Base-by-base conservation (phyloP, 2,329 filamentous ascomycete species). In the Cladosporium colombiae region DNA sequence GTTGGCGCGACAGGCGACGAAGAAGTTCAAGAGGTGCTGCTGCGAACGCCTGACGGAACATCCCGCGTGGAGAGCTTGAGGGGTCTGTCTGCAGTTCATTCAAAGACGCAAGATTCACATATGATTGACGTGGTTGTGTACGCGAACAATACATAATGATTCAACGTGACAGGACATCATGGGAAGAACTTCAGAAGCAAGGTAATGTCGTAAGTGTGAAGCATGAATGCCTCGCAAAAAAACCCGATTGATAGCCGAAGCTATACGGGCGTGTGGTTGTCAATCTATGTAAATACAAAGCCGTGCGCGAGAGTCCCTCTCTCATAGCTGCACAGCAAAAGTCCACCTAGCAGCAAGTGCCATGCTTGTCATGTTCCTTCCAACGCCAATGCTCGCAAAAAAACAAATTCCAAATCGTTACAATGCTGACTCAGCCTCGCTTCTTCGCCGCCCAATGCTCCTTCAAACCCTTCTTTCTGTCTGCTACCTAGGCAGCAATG, bases 401-500 rank as follows among this genome's bases (percentile, higher is more conserved):
- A 23, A 14, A 31, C 23, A 56, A 52, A 46, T 31, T 6, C 29
- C 29, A 33, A 56, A 33, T 62, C 60, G 33, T 62, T 53, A 62
- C 21, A 16, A 44, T 37, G 31, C 29, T 55, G 46, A 58, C 18
- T 57, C 21, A 13, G 40, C 40, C 8, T 27, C 49, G 8, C 21
- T 65, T 60, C 29, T 29, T 27, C 21, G 23, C 55, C 62, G 18
- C 50, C 62, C 62, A 65, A 52, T 53, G 23, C 50, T 46, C 46
- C 44, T 21, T 29, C 33, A 60, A 53, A n/a, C 44, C 55, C 31
- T 40, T 65, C 29, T 46, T 63, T 18, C 31, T 25, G 46, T 18
- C 62, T 44, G 40, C 55, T 52, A 8, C 35, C 62, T 65, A 65
- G 29, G 55, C 62, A 33, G 62, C 62, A 18, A 65, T 50, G 70